Percentiles rank a stretch among this genome's conserved stretches.
These are phyloP conservation scores for Allantophomopsis cytisporea DNA, from an alignment of 2,329 filamentous ascomycete species.

Conservation along the genomic window DNA sequence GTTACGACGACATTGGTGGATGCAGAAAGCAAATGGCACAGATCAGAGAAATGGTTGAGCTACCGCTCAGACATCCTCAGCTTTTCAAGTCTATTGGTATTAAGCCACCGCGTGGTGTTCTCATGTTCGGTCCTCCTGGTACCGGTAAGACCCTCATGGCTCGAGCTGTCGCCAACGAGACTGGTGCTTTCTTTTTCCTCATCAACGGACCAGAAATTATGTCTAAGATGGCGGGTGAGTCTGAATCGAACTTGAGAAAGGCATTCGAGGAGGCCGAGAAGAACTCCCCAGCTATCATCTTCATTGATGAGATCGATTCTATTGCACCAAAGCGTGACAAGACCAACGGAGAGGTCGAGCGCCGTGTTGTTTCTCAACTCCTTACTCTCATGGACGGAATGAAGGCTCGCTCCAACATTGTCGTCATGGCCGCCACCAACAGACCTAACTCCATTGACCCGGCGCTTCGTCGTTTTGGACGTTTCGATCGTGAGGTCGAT, in stretches of 20 bases:
- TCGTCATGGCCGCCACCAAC: slow-evolving; percentile 99
- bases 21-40: slow-evolving; percentile 99
- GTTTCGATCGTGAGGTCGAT: slow-evolving; percentile 97
- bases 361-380: slow-evolving; percentile 94
- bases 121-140: slow-evolving; percentile 93
- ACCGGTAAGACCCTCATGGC: slow-evolving; percentile 99
- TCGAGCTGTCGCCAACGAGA: slow-evolving; percentile 96
- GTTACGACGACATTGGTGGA: slow-evolving; percentile 97
- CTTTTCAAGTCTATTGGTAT: slow-evolving; percentile 99
- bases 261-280: slow-evolving; percentile 99
- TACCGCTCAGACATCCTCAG: slow-evolving; percentile 91
- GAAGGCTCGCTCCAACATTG: slow-evolving; percentile 97
- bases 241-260: slow-evolving; percentile 93
- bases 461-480: slow-evolving; percentile 91
- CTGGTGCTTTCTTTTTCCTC: slow-evolving; percentile 96
- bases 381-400: slow-evolving; percentile 98
- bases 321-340: slow-evolving; percentile 99
- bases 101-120: slow-evolving; percentile 95
- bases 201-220: slow-evolving; percentile 99
- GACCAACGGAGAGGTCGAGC: slow-evolving; percentile 98
- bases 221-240: slow-evolving; percentile 99
- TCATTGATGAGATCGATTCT: slow-evolving; percentile 98
- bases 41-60: slow-evolving; percentile 95
- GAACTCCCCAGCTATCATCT: slow-evolving; percentile 98
- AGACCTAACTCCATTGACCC: slow-evolving; percentile 97